Percentiles rank a stretch among this genome's conserved stretches.
phyloP scores from a whole-genome alignment of 129 eudicot species.

The Sambucus nigra region DNA sequence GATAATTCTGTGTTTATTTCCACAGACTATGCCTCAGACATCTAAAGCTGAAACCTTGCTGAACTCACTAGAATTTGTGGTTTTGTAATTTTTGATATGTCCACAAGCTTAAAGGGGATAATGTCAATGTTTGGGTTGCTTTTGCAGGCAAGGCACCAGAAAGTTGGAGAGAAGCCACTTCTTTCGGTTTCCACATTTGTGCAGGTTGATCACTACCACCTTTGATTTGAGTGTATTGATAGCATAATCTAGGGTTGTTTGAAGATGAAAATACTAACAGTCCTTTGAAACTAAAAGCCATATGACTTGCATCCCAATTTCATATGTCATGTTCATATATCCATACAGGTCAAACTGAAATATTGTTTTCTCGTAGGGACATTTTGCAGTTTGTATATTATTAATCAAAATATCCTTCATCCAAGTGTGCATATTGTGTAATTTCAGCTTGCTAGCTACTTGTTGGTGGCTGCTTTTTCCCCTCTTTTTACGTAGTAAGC shows the following conservation, averaged over 20 bases:
- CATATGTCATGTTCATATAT: too few species aligned
- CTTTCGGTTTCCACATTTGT: slow-evolving; percentile 73
- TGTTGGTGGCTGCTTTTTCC: too few species aligned
- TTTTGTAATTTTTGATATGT: neutral
- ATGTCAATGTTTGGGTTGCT: slow-evolving; percentile 6
- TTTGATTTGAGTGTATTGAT: slow-evolving; percentile 4
- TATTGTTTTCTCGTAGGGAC: too few species aligned
- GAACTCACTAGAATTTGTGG: neutral
- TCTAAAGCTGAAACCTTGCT: neutral
- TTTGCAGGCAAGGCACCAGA: slow-evolving; percentile 86
- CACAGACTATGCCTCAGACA: neutral
- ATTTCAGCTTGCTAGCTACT: too few species aligned
- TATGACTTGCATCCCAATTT: too few species aligned
- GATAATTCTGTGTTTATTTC: neutral
- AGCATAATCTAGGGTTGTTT: slow-evolving; percentile 5
- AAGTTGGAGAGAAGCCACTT: slow-evolving; percentile 91
- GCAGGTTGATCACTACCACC: slow-evolving; percentile 38
- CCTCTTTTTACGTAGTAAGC: too few species aligned
- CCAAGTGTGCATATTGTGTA: too few species aligned
- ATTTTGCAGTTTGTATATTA: too few species aligned
- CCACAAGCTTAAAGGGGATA: neutral
- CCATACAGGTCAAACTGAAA: too few species aligned
- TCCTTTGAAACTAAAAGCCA: neutral
- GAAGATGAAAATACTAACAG: neutral
- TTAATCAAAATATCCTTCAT: too few species aligned